Evolutionary conservation across 768 basidiomycete genomes (phyloP), one percentile per base, ranked within the genome.

Genomic region (Auriscalpium microsporum): DNA sequence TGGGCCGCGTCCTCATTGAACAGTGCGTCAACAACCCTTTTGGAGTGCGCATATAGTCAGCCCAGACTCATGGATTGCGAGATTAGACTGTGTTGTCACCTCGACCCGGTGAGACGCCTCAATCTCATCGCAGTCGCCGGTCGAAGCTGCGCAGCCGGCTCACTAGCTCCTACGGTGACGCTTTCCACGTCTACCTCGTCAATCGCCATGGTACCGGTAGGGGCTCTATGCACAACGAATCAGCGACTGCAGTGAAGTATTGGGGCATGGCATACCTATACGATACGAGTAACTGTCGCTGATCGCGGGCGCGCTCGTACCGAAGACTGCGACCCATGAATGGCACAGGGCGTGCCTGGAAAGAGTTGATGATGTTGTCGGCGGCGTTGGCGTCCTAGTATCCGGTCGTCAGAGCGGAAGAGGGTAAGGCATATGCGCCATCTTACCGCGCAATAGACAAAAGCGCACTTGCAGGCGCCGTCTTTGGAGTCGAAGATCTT

Each of bases 241-340:
- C 28, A 28, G 28, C 28, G 28, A 28, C 28, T 28, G 28, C 28
- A 28, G 7, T 7, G 28, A 4, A 2, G 28, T 28, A 7, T 28
- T 28, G 28, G 28, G 28, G 28, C 28, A 7, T 28, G 28, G 28
- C 28, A 2, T 58, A 84, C 87, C 86, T 76, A 68, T 87, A 90
- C 23, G 90, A 90, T 51, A 92, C 72, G 54, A 87, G 72, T 19
- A 92, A 71, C 35, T 87, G 81, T 59, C 86, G 79, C 62, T 84
- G 85, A 13, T 87, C 86, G 57, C 87, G 79, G 13, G 90, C 89
- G 21, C 78, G 80, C 59, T 92, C 90, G 57, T 82, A 90, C 45
- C 90, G 88, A 59, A 92, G 71, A 55, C 74, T 73, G 44, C 87
- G 79, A 48, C 90, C 90, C 61, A 87, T 69, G 65, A 90, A 89